Evolutionary conservation across 2,329 filamentous ascomycete species (phyloP).

Genomic region (Fusarium sp.): DNA sequence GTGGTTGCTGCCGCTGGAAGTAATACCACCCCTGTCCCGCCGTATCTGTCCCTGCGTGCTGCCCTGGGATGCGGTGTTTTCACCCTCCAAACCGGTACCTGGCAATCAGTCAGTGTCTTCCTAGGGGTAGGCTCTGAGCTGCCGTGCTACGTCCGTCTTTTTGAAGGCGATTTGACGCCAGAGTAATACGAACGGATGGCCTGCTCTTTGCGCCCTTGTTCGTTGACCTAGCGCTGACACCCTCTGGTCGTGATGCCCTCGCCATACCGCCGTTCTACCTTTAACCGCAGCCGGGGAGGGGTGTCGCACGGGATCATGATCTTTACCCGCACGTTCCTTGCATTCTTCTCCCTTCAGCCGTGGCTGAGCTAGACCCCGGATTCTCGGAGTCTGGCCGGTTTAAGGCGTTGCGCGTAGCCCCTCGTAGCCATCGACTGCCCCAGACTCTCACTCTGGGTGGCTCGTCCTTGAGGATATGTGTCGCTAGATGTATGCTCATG

Average conservation of each 20-base stretch:
- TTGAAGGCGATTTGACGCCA: neutral
- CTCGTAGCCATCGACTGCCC: neutral
- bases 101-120: conserved; percentile 16
- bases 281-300: neutral
- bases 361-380: neutral
- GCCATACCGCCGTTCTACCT: neutral
- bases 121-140: neutral
- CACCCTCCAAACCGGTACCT: neutral
- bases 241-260: neutral
- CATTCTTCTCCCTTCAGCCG: neutral
- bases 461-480: neutral
- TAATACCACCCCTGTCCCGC: conserved; percentile 31
- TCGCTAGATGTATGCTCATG: neutral
- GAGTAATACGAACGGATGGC: neutral
- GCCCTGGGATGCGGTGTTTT: conserved; percentile 3
- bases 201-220: neutral
- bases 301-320: neutral
- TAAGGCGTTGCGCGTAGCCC: neutral
- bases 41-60: neutral
- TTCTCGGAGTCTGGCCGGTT: neutral
- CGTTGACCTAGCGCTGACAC: neutral
- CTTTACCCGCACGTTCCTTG: neutral
- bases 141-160: neutral
- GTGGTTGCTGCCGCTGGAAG: conserved; percentile 44
- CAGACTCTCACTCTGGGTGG: neutral